Evolutionary conservation across 2,329 filamentous ascomycete species (phyloP).

Genomic region (Fonsecaea erecta): DNA sequence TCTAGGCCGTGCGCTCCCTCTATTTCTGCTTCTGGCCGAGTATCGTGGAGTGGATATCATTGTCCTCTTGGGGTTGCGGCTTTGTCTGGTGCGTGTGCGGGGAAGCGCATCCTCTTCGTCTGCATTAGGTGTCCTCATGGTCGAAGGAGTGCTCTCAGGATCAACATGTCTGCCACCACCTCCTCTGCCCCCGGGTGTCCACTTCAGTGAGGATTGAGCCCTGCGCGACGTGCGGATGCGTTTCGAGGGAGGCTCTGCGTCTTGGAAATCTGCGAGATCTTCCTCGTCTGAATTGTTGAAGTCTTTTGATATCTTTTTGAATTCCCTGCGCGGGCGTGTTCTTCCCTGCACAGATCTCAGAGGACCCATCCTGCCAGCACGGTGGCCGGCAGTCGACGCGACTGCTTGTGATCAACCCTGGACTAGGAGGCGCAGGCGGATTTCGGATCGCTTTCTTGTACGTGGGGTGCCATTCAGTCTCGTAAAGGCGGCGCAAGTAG

Average conservation of each 20-base stretch:
- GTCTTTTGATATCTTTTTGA: slow-evolving; percentile 41
- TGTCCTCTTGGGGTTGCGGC: slow-evolving; percentile 30
- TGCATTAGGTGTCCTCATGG: slow-evolving; percentile 56
- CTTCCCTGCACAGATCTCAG: slow-evolving; percentile 34
- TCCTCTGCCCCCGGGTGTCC: slow-evolving; percentile 79
- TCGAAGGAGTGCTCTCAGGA: slow-evolving; percentile 52
- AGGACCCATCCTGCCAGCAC: slow-evolving; percentile 31
- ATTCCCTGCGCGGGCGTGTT: slow-evolving; percentile 39
- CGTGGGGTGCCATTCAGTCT: slow-evolving; percentile 27
- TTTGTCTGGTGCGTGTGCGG: slow-evolving; percentile 55
- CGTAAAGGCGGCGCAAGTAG: not conserved
- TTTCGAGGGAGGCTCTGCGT: slow-evolving; percentile 68
- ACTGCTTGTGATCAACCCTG: slow-evolving; percentile 8
- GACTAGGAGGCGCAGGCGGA: slow-evolving; percentile 28
- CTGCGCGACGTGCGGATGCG: slow-evolving; percentile 66
- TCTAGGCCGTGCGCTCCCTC: slow-evolving; percentile 58
- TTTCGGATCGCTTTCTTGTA: slow-evolving; percentile 22
- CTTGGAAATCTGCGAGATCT: slow-evolving; percentile 38
- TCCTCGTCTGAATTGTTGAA: slow-evolving; percentile 40
- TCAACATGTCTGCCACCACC: slow-evolving; percentile 85
- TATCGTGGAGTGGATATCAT: slow-evolving; percentile 28
- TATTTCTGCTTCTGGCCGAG: slow-evolving; percentile 34
- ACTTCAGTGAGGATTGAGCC: slow-evolving; percentile 25
- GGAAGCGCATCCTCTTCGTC: slow-evolving; percentile 52
- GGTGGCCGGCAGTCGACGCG: slow-evolving; percentile 23